phyloP scores from a whole-genome alignment of 192 early-diverging fungal species.

The Phlyctochytrium bullatum region DNA sequence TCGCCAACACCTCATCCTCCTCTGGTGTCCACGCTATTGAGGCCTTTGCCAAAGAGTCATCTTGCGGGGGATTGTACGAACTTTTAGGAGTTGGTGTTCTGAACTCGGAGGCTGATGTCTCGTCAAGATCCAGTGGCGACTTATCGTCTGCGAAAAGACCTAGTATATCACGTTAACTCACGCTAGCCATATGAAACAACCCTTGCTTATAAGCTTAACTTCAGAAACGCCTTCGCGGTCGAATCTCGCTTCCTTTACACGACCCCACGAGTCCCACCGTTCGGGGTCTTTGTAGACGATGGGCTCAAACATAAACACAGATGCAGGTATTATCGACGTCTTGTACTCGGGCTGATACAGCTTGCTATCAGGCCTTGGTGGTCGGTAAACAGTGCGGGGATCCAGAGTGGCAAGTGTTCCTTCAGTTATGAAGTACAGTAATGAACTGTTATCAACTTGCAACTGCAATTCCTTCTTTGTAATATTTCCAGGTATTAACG shows the following conservation, averaged over 20 bases:
- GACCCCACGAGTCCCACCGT: slow-evolving; percentile 32
- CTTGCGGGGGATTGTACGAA: background rate
- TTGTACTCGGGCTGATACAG: slow-evolving; percentile 56
- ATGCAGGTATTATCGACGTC: slow-evolving; percentile 50
- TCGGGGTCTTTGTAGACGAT: slow-evolving; percentile 22
- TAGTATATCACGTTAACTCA: too few relatives aligned
- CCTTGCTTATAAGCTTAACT: too few relatives aligned
- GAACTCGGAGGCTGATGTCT: too few relatives aligned
- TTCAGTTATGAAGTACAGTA: slow-evolving; percentile 21
- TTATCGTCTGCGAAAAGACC: too few relatives aligned
- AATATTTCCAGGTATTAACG: too few relatives aligned
- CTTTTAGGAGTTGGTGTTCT: too few relatives aligned
- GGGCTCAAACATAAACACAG: slow-evolving; percentile 33
- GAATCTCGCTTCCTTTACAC: slow-evolving; percentile 3
- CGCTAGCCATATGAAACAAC: too few relatives aligned
- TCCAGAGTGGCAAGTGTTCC: slow-evolving; percentile 23
- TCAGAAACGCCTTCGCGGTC: too few relatives aligned
- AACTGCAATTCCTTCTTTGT: too few relatives aligned
- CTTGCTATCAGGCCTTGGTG: slow-evolving; percentile 56
- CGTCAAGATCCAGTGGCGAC: too few relatives aligned
- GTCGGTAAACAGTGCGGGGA: slow-evolving; percentile 34
- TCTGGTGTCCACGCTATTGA: slow-evolving; percentile 36
- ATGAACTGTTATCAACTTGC: slow-evolving; percentile 22
- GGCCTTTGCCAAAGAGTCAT: slow-evolving; percentile 9
- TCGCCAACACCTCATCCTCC: slow-evolving; percentile 49